Conservation (phyloP, 1,284 basidiomycete species). For the Ustilago esculenta region DNA sequence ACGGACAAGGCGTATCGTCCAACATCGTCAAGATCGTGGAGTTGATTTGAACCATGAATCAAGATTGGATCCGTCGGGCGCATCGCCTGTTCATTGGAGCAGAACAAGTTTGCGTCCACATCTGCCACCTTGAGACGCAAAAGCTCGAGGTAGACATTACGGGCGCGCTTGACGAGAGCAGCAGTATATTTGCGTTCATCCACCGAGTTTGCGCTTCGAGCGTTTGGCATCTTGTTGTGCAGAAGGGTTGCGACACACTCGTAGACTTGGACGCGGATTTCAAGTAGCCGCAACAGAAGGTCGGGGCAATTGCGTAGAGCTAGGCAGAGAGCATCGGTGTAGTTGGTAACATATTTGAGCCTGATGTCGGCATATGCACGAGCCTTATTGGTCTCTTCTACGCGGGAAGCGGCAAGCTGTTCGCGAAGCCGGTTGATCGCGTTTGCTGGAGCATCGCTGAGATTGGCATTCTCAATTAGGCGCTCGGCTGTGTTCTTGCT, state of each 20-base stretch:
- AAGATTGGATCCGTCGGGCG: neutral
- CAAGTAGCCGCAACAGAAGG: neutral
- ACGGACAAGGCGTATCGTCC: neutral
- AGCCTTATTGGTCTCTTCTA: neutral
- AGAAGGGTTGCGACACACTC: neutral
- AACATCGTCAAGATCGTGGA: slow-evolving; percentile 1
- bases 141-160: neutral
- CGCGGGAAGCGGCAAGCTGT: neutral
- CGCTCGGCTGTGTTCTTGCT: neutral
- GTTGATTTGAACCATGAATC: neutral
- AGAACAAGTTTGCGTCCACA: neutral
- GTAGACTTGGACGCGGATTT: slow-evolving; percentile 11
- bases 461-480: neutral
- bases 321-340: neutral
- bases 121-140: neutral
- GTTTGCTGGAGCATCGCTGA: neutral
- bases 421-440: neutral
- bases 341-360: neutral
- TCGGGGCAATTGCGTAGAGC: neutral
- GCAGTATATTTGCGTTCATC: neutral
- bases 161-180: neutral
- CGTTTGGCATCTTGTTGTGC: neutral
- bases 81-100: neutral
- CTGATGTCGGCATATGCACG: neutral
- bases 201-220: too few species aligned